Evolutionary conservation across 306 rosid species (phyloP), one percentile per base, ranked within the genome.

Genomic region (Mimosa pudica): DNA sequence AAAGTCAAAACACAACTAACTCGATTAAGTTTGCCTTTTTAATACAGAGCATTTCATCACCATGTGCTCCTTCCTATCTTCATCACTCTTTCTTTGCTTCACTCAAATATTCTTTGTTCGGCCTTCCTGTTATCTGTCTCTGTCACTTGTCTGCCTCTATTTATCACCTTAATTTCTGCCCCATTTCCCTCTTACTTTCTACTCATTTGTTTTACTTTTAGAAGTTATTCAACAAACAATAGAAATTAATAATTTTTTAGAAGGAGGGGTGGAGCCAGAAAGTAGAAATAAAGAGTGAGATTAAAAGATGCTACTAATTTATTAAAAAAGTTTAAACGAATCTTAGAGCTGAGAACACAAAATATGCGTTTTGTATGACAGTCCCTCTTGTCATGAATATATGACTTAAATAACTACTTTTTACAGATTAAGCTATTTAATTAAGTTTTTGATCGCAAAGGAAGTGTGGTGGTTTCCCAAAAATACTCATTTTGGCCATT

Each of bases 1-100:
- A 69, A 87, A 92, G 91, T 88, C 94, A 86, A 88, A 77, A 4
- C 36, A 60, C 14, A 60, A 60, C 35, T 0, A 60, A 20, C 35
- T n/a, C 63, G n/a, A 6, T 55, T 16, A 55, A 55, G 4, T 57
- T 57, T 57, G 4, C 62, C 11, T 7, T n/a, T 57, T 20, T 8
- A 55, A 20, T 60, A 57, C 33, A 57, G 9, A 57, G 63, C 33
- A 57, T 18, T 7, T 18, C 33, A 57, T 57, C 33, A 8, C 63
- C 63, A 57, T 57, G 63, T 57, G 33, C 32, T 55, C 32, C 24
- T 17, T 55, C 32, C 24, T 5, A 16, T 30, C 9, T 55, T 7
- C 24, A 16, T 54, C 3, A 5, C 20, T 5, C 2, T 55, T 2
- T n/a, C 30, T 6, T 9, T n/a, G 0, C n/a, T 55, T 55, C 61